These are phyloP conservation scores for Taphrina confusa DNA, from an alignment of 1,139 yeast genomes.

Conservation along the genomic window DNA sequence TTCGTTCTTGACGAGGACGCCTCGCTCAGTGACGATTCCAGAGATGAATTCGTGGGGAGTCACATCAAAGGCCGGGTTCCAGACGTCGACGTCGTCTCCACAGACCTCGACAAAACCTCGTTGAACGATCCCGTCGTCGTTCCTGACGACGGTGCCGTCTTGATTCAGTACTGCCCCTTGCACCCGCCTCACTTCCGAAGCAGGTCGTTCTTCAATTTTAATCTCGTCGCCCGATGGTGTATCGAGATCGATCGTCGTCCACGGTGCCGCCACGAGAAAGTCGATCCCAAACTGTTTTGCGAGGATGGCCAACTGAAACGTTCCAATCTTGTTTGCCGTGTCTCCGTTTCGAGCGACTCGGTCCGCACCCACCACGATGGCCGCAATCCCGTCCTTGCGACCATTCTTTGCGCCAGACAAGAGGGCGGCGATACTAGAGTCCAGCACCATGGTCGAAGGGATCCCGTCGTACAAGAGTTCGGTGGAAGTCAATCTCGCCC, in stretches of 20 bases:
- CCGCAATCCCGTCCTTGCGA: constrained; percentile 61
- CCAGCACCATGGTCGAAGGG: constrained; percentile 86
- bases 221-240: constrained; percentile 72
- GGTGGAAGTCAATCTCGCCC: constrained; percentile 88
- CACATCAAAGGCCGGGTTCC: constrained; percentile 97
- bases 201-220: constrained; percentile 83
- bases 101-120: constrained; percentile 69
- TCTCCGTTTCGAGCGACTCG: constrained; percentile 90
- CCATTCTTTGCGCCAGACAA: constrained; percentile 46
- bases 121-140: constrained; percentile 43
- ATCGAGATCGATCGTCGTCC: constrained; percentile 75
- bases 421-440: constrained; percentile 85
- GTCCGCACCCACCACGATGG: constrained; percentile 97
- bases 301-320: constrained; percentile 79
- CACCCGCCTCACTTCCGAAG: constrained; percentile 72
- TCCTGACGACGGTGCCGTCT: constrained; percentile 43
- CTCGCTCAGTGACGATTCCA: constrained; percentile 81
- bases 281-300: constrained; percentile 60
- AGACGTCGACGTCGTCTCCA: constrained; percentile 74
- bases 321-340: constrained; percentile 96
- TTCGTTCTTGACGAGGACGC: constrained; percentile 48
- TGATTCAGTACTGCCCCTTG: constrained; percentile 57
- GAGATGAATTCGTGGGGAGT: constrained; percentile 82
- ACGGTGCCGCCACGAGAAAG: constrained; percentile 93
- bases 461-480: constrained; percentile 82